These are phyloP conservation scores for Skeletonema menzelii DNA, from an alignment of 108 stramenopile species.

Conservation along the genomic window DNA sequence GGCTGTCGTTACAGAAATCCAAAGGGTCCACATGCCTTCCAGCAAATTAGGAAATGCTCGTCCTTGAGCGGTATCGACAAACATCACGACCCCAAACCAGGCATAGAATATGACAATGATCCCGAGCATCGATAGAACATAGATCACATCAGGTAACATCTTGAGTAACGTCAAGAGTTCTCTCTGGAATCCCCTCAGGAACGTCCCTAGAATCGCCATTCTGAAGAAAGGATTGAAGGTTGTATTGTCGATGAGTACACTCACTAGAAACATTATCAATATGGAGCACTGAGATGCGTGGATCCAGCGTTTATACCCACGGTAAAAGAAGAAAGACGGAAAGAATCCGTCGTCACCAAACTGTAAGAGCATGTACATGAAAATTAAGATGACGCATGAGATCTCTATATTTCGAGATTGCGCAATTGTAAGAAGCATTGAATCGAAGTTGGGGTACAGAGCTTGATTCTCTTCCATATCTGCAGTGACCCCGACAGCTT, in stretches of 20 bases:
- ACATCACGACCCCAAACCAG: conserved; percentile 73
- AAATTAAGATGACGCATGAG: conserved; percentile 40
- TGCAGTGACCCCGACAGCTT: conserved; percentile 35
- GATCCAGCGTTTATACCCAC: conserved; percentile 15
- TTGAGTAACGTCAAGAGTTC: conserved; percentile 46
- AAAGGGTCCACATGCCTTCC: conserved; percentile 67
- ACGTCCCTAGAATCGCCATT: conserved; percentile 48
- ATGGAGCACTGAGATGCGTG: conserved; percentile 16
- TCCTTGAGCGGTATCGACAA: conserved; percentile 62
- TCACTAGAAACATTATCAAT: conserved; percentile 14
- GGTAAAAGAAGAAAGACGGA: conserved; percentile 47
- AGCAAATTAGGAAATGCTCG: conserved; percentile 60
- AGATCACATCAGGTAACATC: conserved; percentile 55
- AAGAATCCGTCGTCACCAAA: conserved; percentile 63
- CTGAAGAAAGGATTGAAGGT: conserved; percentile 53
- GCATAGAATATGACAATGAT: conserved; percentile 62
- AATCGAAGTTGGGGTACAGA: conserved; percentile 63
- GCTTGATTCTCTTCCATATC: conserved; percentile 20
- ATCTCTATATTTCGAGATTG: conserved; percentile 50
- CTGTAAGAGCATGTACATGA: conserved; percentile 32
- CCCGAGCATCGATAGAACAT: conserved; percentile 47
- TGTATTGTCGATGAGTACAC: conserved; percentile 17
- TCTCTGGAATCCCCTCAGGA: conserved; percentile 45
- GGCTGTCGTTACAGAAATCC: conserved; percentile 80
- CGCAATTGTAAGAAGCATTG: conserved; percentile 48